These are phyloP conservation scores for Aspergillus brasiliensis DNA, from an alignment of 2,329 filamentous ascomycete species.

Conservation along the genomic window DNA sequence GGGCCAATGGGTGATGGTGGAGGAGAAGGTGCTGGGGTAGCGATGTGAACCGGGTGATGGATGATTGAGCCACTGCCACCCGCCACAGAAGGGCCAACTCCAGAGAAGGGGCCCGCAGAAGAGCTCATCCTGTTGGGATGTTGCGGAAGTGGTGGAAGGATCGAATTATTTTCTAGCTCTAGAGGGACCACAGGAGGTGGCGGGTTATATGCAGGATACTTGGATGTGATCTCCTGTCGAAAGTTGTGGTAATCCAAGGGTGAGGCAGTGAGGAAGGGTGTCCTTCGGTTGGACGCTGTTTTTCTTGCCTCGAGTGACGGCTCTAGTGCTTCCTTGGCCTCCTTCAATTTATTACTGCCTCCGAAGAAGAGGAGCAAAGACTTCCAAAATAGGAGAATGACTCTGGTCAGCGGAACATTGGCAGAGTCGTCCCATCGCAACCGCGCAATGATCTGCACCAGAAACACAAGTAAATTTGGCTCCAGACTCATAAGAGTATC, in stretches of 20 bases:
- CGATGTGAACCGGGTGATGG: slow-evolving; percentile 95
- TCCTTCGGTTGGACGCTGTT: slow-evolving; percentile 56
- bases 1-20: slow-evolving; percentile 84
- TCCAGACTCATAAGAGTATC: slow-evolving; percentile 56
- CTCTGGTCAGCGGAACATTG: slow-evolving; percentile 62
- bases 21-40: slow-evolving; percentile 94
- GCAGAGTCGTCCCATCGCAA: slow-evolving; percentile 68
- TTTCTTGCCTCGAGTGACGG: slow-evolving; percentile 53
- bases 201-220: slow-evolving; percentile 95
- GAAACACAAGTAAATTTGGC: slow-evolving; percentile 70
- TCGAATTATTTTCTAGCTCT: slow-evolving; percentile 86
- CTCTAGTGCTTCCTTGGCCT: slow-evolving; percentile 70
- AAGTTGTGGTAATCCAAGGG: slow-evolving; percentile 96
- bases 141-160: slow-evolving; percentile 81
- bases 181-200: slow-evolving; percentile 80
- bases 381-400: slow-evolving; percentile 90
- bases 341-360: slow-evolving; percentile 70
- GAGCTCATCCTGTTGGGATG: slow-evolving; percentile 66
- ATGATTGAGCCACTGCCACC: slow-evolving; percentile 70
- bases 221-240: slow-evolving; percentile 93
- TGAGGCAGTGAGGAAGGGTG: slow-evolving; percentile 85
- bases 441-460: slow-evolving; percentile 69
- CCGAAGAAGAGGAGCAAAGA: slow-evolving; percentile 83
- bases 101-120: slow-evolving; percentile 63
- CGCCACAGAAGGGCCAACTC: slow-evolving; percentile 51